phyloP scores from a whole-genome alignment of 768 basidiomycete species.

The Lactifluus piperatus region DNA sequence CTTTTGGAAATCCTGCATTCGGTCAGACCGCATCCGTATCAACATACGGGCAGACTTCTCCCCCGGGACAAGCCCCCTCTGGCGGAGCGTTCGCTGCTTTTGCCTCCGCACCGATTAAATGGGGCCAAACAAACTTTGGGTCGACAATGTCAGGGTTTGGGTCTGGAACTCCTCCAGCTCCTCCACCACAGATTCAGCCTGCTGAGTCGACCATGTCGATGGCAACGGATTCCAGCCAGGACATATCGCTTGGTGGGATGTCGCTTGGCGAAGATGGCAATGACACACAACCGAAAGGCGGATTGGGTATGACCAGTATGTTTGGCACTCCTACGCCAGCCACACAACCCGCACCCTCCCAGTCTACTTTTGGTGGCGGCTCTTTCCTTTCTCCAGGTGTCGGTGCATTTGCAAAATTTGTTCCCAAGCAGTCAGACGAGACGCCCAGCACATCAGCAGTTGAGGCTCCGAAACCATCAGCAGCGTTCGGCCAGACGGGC shows the following conservation, averaged over 20 bases:
- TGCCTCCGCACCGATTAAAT: conserved; percentile 21
- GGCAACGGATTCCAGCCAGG: conserved; percentile 18
- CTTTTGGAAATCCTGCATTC: conserved; percentile 10
- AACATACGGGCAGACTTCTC: conserved; percentile 11
- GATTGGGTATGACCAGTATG: conserved; percentile 17
- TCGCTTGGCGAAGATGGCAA: conserved; percentile 22
- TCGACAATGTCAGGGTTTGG: conserved; percentile 5
- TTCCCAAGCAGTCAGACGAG: conserved; percentile 14
- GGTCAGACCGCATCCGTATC: conserved; percentile 2
- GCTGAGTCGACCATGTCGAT: conserved; percentile 11
- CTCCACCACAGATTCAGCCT: conserved; percentile 11
- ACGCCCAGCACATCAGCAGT: neutral
- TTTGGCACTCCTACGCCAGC: conserved; percentile 24
- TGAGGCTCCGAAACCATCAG: conserved; percentile 15
- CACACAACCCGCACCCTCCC: neutral
- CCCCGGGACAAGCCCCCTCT: conserved; percentile 5
- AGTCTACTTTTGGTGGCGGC: conserved; percentile 8
- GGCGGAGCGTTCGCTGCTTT: conserved; percentile 23
- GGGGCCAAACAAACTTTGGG: conserved; percentile 21
- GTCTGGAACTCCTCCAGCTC: neutral
- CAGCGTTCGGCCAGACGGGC: conserved; percentile 20
- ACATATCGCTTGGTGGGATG: conserved; percentile 22
- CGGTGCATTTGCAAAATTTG: conserved; percentile 24
- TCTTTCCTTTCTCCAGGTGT: conserved; percentile 25
- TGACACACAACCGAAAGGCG: conserved; percentile 13